A percentile compares a stretch with the other conserved stretches of the same genome.
These are phyloP conservation scores for Simplicillium aogashimaense DNA, from an alignment of 2,329 filamentous ascomycete genomes.

Conservation along the genomic window DNA sequence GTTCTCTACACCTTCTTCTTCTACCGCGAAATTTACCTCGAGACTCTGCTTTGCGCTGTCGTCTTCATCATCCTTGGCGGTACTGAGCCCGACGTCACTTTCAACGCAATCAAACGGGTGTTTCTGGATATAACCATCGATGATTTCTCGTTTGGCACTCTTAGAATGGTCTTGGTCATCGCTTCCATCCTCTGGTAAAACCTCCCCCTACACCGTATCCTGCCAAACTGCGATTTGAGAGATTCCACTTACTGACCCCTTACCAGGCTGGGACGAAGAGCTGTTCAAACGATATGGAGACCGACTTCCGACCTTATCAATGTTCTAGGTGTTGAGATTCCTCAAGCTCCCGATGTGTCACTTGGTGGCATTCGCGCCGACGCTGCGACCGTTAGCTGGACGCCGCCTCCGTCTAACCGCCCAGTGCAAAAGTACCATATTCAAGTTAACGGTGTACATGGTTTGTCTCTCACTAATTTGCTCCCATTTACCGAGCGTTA, in stretches of 20 bases:
- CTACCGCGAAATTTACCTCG: slow-evolving; percentile 20
- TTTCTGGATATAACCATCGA: slow-evolving; percentile 14
- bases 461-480: slow-evolving; percentile 35
- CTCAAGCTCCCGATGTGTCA: slow-evolving; percentile 78
- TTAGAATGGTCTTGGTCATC: slow-evolving; percentile 6
- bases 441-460: slow-evolving; percentile 86
- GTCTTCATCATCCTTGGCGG: slow-evolving; percentile 16
- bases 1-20: slow-evolving; percentile 27
- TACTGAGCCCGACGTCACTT: too few species aligned
- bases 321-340: slow-evolving; percentile 89
- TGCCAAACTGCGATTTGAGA: slow-evolving; percentile 33
- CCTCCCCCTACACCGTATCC: slow-evolving; percentile 16
- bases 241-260: slow-evolving; percentile 15
- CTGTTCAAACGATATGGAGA: slow-evolving; percentile 81
- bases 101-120: too few species aligned
- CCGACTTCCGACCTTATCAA: slow-evolving; percentile 85
- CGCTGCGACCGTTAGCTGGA: slow-evolving; percentile 87
- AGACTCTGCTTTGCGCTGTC: slow-evolving; percentile 19
- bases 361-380: slow-evolving; percentile 82
- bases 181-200: slow-evolving; percentile 9
- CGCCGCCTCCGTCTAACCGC: slow-evolving; percentile 53
- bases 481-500: not conserved
- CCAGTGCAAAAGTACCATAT: slow-evolving; percentile 81
- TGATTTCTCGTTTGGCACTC: slow-evolving; percentile 3
- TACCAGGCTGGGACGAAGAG: slow-evolving; percentile 69